Evolutionary conservation across 768 basidiomycete species (phyloP), one percentile per base, ranked within the genome.

Genomic region (Porphyrellus cyaneotinctus): DNA sequence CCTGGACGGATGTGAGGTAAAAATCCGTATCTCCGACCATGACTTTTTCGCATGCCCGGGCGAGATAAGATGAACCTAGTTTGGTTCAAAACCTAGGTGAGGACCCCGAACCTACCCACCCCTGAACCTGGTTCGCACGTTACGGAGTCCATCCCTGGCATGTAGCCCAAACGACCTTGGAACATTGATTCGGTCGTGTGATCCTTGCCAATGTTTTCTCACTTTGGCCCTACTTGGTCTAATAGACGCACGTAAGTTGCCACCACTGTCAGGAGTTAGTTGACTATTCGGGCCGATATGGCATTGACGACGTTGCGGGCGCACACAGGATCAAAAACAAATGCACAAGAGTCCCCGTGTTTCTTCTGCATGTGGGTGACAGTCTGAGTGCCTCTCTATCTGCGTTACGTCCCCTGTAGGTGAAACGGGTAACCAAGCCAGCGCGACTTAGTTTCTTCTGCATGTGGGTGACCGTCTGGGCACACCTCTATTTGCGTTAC

Each of bases 61-160:
- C 28, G 20, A 41, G 45, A 48, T 42, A 47, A 43, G 23, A 12
- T 43, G 10, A 20, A 39, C 35, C 43, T 9, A 33, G 15, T 44
- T 23, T 13, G n/a, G 48, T 15, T 13, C 31, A 15, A 3, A 0
- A 8, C 15, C 11, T 3, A 35, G 2, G 18, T 6, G 10, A 45
- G n/a, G 43, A 52, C 52, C 52, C 52, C 45, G 44, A 26, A 39
- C 30, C 11, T n/a, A n/a, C n/a, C n/a, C n/a, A n/a, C n/a, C n/a
- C n/a, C n/a, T n/a, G n/a, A n/a, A n/a, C n/a, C n/a, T n/a, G n/a
- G n/a, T n/a, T n/a, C n/a, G n/a, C n/a, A n/a, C n/a, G n/a, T n/a
- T n/a, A n/a, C n/a, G n/a, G n/a, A n/a, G n/a, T n/a, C n/a, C n/a
- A n/a, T n/a, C n/a, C n/a, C n/a, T n/a, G n/a, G n/a, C n/a, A n/a